These are phyloP conservation scores for Paradendryphiella salina DNA, from an alignment of 2,329 filamentous ascomycete genomes.

Conservation along the genomic window DNA sequence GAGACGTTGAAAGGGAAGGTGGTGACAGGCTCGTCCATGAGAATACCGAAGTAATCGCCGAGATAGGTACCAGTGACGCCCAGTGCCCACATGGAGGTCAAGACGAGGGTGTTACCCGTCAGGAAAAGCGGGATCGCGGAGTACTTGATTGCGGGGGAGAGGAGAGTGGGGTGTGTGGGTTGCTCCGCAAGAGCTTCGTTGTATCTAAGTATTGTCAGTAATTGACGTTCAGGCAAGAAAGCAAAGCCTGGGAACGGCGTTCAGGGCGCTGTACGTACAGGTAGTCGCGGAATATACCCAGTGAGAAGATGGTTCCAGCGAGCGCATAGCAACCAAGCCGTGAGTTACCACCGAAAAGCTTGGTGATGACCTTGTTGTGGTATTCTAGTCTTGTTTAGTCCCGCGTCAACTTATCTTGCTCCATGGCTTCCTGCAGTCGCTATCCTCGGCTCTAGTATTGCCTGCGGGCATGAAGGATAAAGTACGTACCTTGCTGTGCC, in stretches of 20 bases:
- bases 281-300: conserved; percentile 83
- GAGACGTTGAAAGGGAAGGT: conserved; percentile 95
- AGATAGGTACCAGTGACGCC: conserved; percentile 95
- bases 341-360: conserved; percentile 77
- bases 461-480: background rate
- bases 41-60: conserved; percentile 97
- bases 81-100: conserved; percentile 87
- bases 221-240: background rate
- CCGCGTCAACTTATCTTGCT: background rate
- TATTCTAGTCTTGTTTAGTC: conserved; percentile 67
- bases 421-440: background rate
- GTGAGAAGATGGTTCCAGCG: conserved; percentile 83
- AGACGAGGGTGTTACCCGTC: conserved; percentile 78
- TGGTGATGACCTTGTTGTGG: conserved; percentile 84
- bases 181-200: conserved; percentile 77
- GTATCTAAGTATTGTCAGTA: conserved; percentile 62
- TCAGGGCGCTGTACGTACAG: conserved; percentile 42
- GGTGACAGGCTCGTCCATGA: conserved; percentile 94
- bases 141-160: conserved; percentile 61
- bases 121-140: conserved; percentile 72
- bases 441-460: conserved; percentile 18
- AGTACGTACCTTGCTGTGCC: conserved; percentile 71
- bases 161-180: conserved; percentile 74
- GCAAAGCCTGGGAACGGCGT: background rate
- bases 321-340: conserved; percentile 86